These are phyloP conservation scores for Wickerhamomyces mucosus DNA, from an alignment of 805 yeast species.

Conservation along the genomic window DNA sequence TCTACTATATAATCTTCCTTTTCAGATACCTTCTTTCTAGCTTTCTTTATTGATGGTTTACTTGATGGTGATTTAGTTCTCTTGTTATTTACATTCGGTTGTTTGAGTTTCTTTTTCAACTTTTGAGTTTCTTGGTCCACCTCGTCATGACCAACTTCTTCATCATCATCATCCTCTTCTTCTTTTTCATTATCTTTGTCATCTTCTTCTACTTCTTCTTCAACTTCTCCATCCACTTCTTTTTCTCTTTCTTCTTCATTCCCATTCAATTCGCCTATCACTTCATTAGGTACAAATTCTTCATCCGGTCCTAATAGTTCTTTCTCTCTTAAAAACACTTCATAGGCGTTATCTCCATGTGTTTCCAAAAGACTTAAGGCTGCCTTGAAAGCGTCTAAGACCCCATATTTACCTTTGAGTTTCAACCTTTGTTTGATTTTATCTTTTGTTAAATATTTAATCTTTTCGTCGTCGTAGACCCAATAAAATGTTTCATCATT, in stretches of 20 bases:
- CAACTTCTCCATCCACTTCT: not conserved
- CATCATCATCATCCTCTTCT: not conserved
- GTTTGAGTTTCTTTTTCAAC: not conserved
- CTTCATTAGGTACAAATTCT: not conserved
- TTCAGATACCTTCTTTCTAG: not conserved
- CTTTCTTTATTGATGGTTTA: not conserved
- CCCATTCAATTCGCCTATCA: not conserved
- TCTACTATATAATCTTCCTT: slow-evolving; percentile 2
- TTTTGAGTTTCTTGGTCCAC: slow-evolving; percentile 2
- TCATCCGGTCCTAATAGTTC: not conserved
- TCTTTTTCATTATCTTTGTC: not conserved
- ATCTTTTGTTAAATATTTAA: not conserved
- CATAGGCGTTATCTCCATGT: not conserved
- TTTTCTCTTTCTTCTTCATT: not conserved
- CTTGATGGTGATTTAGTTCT: not conserved
- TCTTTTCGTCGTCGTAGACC: not conserved
- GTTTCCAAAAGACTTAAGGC: not conserved
- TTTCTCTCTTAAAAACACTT: not conserved
- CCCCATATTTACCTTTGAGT: not conserved
- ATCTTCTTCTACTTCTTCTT: not conserved
- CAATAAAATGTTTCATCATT: not conserved
- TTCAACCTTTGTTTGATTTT: not conserved
- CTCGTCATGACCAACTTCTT: slow-evolving; percentile 1
- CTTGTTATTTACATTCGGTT: not conserved
- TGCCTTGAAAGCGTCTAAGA: not conserved